Evolutionary conservation across 257 asterid genomes (phyloP), one percentile per base, ranked within the genome.

Genomic region (Avicennia marina): DNA sequence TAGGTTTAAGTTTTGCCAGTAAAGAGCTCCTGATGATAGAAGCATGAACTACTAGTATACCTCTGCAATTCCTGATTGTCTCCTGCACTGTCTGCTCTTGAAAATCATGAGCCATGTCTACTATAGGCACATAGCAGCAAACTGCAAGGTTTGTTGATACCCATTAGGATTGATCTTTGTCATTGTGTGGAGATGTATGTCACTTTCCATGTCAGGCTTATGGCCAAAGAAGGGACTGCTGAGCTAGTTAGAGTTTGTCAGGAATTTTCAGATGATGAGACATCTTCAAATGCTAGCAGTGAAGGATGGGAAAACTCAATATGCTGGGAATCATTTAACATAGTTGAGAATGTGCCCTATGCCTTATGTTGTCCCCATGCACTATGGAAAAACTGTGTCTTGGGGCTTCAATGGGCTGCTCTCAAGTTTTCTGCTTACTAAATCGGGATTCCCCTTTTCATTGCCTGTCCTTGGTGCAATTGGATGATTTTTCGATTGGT

Each of bases 391-490:
- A 84, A 81, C 50, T 89, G 97, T 61, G 71, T 89, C 52, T 66
- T 84, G 34, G 97, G 93, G 27, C 95, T 89, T 33, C 79, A 58
- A 11, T 64, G 77, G 68, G 90, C 95, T 64, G 41, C 85, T 36
- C 53, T 82, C 66, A 89, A 82, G 70, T 78, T 82, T 55, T 87
- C 87, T 21, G 41, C 73, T 36, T 91, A 81, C 58, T 93, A 74
- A 65, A 62, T 84, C 69, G 84, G 70, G 72, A 63, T 89, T 56
- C 97, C 97, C 2, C 62, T 80, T 43, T 89, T 89, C 16, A 47
- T 89, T 64, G 80, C 93, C 39, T 89, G 97, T 70, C 97, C 97
- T 9, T 89, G 97, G 97, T 89, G 97, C 69, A 86, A 76, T 72
- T 60, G 78, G 81, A 50, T 78, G 82, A 84, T 95, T 43, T 73